Evolutionary conservation across 345 rosid genomes (phyloP).

Genomic region (Kandelia obovata): DNA sequence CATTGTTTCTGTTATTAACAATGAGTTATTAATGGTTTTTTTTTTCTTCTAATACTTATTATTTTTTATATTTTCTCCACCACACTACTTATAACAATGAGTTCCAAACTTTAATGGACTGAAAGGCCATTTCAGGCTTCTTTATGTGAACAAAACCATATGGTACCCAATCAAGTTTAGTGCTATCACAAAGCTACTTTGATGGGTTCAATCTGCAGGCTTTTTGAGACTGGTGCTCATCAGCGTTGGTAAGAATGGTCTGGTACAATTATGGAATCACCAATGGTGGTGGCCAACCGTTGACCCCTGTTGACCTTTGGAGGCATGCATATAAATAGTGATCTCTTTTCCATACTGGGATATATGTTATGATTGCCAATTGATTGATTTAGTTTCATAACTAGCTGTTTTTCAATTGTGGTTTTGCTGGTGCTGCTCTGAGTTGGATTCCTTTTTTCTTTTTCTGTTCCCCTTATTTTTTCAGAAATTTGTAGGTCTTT

Average conservation of each 20-base stretch:
- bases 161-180: not conserved
- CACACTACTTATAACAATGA: too few relatives aligned
- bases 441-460: conserved; percentile 18
- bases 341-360: not conserved
- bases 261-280: not conserved
- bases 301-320: too few relatives aligned
- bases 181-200: not conserved
- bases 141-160: not conserved
- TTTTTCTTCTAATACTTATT: too few relatives aligned
- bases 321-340: not conserved
- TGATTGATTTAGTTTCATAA: not conserved
- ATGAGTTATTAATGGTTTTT: too few relatives aligned
- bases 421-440: conserved; percentile 24
- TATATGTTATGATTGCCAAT: not conserved
- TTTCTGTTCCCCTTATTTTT: conserved; percentile 18
- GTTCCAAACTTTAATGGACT: not conserved
- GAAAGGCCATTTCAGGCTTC: not conserved
- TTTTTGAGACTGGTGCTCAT: not conserved
- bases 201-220: not conserved
- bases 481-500: conserved; percentile 52
- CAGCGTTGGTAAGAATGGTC: too few relatives aligned
- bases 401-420: conserved; percentile 8
- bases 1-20: too few relatives aligned
- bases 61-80: too few relatives aligned
- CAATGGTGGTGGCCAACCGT: too few relatives aligned